Evolutionary conservation across 2,329 filamentous ascomycete species (phyloP), one percentile per base, ranked within the genome.

Genomic region (Bisporella sp.): DNA sequence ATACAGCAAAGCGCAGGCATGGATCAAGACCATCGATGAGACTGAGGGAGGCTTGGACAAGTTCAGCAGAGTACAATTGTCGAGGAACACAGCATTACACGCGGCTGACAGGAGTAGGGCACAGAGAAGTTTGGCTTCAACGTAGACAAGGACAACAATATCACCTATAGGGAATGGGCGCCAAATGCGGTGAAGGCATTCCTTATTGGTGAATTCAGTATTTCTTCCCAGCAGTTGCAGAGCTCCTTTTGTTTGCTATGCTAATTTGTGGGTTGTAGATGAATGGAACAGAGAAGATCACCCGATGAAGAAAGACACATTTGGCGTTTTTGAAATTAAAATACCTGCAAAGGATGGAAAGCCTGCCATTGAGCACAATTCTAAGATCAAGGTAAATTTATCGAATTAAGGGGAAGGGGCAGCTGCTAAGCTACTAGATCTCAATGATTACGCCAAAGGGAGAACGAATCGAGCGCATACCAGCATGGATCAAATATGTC

Each of bases 401-500:
- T 52, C 11, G 31, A 33, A 33, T 2, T 6, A 40, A 8, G 30
- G n/a, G 5, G 43, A 6, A 12, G 39, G 31, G 40, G n/a, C 44
- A 35, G 31, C 52, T 50, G 49, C 55, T 62, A 46, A 59, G 43
- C 31, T 50, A 29, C 28, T 59, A 95, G 89, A 88, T 96, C 56
- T 88, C 91, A 6, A 79, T 99, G 68, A 81, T 87, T 46, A 78
- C 89, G 7, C 89, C 88, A 9, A 82, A 75, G 37, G 88, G 90
- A 53, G 85, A 93, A 65, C 80, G 85, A 59, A 82, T 92, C 59
- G 92, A 97, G 71, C 83, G 92, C 59, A 73, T 99, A 47, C 93
- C 93, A 30, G 89, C 90, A 31, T 99, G 93, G 93, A 97, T 97
- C 73, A 96, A 85, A 66, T 89, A 95, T 63, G 93, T 96, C 47